These are phyloP conservation scores for Pelargonium nanum DNA, from an alignment of 345 rosid species.

Conservation along the genomic window DNA sequence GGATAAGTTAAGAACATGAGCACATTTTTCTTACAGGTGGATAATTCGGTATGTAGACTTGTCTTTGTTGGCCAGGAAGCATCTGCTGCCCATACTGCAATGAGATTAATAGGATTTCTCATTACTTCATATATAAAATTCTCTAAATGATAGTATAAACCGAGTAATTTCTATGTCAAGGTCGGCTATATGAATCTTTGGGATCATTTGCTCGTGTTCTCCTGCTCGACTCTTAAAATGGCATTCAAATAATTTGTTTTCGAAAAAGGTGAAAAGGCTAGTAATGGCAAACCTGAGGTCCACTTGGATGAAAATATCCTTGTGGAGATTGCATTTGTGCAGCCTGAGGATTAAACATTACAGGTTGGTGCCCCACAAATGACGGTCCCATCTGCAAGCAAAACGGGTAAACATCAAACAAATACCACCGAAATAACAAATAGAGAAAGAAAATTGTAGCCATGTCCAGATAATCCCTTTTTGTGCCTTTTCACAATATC, in stretches of 20 bases:
- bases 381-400: slow-evolving; percentile 51
- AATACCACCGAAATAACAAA: not conserved
- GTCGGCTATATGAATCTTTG: no score
- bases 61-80: slow-evolving; percentile 56
- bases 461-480: not conserved
- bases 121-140: not conserved
- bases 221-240: no score
- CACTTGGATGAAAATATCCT: slow-evolving; percentile 63
- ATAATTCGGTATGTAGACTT: slow-evolving; percentile 52
- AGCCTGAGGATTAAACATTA: slow-evolving; percentile 47
- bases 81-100: slow-evolving; percentile 61
- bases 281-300: slow-evolving; percentile 47
- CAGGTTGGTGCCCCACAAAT: slow-evolving; percentile 59
- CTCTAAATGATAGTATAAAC: slow-evolving; percentile 3
- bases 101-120: slow-evolving; percentile 9
- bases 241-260: not conserved
- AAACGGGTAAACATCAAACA: slow-evolving; percentile 8
- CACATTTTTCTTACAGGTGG: slow-evolving; percentile 48
- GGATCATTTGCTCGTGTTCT: no score
- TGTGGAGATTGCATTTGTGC: slow-evolving; percentile 47
- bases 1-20: not conserved
- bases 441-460: not conserved
- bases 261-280: not conserved
- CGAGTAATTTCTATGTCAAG: no score
- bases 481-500: no score